Percentiles rank a stretch among this genome's conserved stretches.
Conservation (phyloP, 1,139 yeast genomes). For the Kurtzmaniella quercitrusa region DNA sequence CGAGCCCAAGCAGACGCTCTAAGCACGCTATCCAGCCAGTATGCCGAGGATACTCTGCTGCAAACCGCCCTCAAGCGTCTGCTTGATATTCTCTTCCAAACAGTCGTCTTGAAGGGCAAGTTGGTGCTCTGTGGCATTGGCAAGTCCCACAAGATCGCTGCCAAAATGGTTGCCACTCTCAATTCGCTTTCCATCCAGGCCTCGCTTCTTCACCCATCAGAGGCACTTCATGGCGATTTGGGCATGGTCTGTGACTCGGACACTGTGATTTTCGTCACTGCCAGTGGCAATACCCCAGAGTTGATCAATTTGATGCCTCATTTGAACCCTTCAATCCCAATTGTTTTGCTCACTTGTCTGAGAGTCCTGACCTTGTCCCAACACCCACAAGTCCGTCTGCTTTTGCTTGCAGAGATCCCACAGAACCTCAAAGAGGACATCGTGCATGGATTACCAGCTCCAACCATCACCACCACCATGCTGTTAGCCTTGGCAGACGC, state of each 20-base stretch:
- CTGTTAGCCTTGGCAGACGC: slow-evolving; percentile 78
- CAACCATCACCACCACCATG: slow-evolving; percentile 79
- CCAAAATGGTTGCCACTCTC: slow-evolving; percentile 75
- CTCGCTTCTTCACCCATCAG: slow-evolving; percentile 71
- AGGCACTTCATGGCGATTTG: slow-evolving; percentile 87
- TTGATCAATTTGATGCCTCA: slow-evolving; percentile 57
- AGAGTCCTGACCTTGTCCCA: slow-evolving; percentile 43
- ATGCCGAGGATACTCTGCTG: slow-evolving; percentile 33
- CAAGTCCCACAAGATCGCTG: slow-evolving; percentile 74
- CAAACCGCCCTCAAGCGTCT: slow-evolving; percentile 49
- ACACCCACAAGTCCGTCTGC: slow-evolving; percentile 42
- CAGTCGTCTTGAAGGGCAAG: slow-evolving; percentile 53
- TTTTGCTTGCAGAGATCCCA: slow-evolving; percentile 64
- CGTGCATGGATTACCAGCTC: slow-evolving; percentile 83
- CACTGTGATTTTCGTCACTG: slow-evolving; percentile 63
- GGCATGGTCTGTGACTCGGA: slow-evolving; percentile 64
- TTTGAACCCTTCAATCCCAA: slow-evolving; percentile 48
- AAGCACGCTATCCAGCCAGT: slow-evolving; percentile 25
- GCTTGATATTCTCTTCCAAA: slow-evolving; percentile 46
- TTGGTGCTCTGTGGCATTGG: slow-evolving; percentile 80
- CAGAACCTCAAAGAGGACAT: slow-evolving; percentile 51
- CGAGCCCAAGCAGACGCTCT: slow-evolving; percentile 34
- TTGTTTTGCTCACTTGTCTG: slow-evolving; percentile 62
- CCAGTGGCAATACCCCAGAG: slow-evolving; percentile 85
- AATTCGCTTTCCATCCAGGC: slow-evolving; percentile 74